phyloP scores from a whole-genome alignment of 495 filamentous ascomycete species.

The Venustampulla echinocandica region DNA sequence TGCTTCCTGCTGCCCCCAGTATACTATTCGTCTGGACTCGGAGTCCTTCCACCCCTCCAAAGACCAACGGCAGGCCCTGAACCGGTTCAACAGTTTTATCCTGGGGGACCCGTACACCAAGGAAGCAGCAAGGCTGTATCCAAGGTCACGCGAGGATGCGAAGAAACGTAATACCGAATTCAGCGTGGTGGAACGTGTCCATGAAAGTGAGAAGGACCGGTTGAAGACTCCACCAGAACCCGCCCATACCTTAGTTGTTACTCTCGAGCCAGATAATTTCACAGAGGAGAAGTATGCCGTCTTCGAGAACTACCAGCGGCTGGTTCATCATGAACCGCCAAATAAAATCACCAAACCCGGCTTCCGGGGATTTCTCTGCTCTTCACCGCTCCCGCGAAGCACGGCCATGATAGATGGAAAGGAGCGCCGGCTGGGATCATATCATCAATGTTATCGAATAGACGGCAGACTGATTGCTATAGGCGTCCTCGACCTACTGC shows the following conservation, averaged over 20 bases:
- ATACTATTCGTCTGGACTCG: constrained; percentile 80
- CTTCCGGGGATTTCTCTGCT: constrained; percentile 80
- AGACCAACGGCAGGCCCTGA: constrained; percentile 79
- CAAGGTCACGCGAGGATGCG: constrained; percentile 73
- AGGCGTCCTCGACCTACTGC: constrained; percentile 80
- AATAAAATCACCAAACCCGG: constrained; percentile 56
- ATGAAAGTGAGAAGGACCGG: constrained; percentile 46
- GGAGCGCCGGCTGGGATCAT: constrained; percentile 68
- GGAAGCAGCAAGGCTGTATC: constrained; percentile 63
- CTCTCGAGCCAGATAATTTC: constrained; percentile 67
- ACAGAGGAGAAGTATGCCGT: constrained; percentile 82
- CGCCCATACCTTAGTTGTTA: constrained; percentile 69
- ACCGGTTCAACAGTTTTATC: constrained; percentile 83
- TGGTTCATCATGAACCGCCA: constrained; percentile 67
- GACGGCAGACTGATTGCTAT: constrained; percentile 85
- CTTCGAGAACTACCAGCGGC: constrained; percentile 78
- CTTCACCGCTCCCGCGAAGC: constrained; percentile 57
- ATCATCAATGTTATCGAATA: constrained; percentile 88
- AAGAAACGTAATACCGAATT: constrained; percentile 64
- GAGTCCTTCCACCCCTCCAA: constrained; percentile 58
- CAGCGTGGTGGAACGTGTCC: constrained; percentile 61
- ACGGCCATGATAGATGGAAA: constrained; percentile 35
- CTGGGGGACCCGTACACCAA: constrained; percentile 70
- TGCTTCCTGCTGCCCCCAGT: constrained; percentile 87
- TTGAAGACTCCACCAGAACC: constrained; percentile 41